Evolutionary conservation across 805 yeast genomes (phyloP).

Genomic region (Phaffomyces antillensis): DNA sequence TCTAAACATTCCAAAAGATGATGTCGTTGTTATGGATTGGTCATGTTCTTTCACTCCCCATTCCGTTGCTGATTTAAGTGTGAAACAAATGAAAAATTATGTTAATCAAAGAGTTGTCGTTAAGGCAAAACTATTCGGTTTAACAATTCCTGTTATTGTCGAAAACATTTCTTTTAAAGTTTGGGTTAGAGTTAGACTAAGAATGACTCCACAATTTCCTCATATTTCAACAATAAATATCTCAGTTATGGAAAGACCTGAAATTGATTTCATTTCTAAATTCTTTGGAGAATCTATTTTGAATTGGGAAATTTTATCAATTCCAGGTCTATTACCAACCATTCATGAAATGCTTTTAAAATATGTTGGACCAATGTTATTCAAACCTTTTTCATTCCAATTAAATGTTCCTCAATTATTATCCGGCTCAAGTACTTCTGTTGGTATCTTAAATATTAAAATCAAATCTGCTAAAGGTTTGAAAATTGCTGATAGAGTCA

Average conservation of each 20-base stretch:
- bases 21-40: conserved; percentile 98
- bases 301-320: conserved; percentile 77
- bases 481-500: conserved; percentile 54
- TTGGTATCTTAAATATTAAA: conserved; percentile 76
- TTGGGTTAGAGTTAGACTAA: conserved; percentile 69
- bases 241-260: conserved; percentile 79
- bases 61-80: conserved; percentile 73
- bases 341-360: conserved; percentile 81
- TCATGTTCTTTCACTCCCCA: conserved; percentile 89
- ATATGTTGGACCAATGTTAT: conserved; percentile 82
- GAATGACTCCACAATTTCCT: conserved; percentile 87
- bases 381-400: conserved; percentile 89
- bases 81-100: conserved; percentile 75
- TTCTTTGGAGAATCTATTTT: conserved; percentile 72
- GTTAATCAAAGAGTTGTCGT: conserved; percentile 78
- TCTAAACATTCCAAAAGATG: conserved; percentile 81
- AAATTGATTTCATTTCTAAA: conserved; percentile 75
- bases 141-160: conserved; percentile 72
- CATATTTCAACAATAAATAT: conserved; percentile 88
- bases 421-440: conserved; percentile 79
- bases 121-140: conserved; percentile 75
- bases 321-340: conserved; percentile 83
- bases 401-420: conserved; percentile 85
- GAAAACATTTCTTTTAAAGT: conserved; percentile 75
- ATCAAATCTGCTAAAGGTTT: conserved; percentile 62